Conservation (phyloP, 1,139 yeast species). For the Zygosaccharomyces pseudobailii region DNA sequence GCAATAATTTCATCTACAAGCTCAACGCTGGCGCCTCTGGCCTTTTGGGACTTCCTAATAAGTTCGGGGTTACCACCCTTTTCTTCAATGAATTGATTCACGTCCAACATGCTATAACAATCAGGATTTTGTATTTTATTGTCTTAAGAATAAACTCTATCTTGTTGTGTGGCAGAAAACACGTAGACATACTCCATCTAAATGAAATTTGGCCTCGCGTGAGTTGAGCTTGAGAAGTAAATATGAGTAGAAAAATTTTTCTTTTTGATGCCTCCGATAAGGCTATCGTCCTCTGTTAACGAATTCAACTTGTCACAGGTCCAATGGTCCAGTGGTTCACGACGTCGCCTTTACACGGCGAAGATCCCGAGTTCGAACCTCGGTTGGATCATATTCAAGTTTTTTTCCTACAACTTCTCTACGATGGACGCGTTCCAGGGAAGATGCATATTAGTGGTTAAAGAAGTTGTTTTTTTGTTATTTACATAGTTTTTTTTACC, state of each 20-base stretch:
- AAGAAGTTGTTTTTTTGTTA: too few species aligned
- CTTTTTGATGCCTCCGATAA: neutral
- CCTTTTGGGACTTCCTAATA: conserved; percentile 82
- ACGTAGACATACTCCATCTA: neutral
- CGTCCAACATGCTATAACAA: conserved; percentile 77
- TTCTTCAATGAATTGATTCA: conserved; percentile 84
- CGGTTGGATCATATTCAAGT: conserved; percentile 33
- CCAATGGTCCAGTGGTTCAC: conserved; percentile 38
- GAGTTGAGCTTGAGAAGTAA: too few species aligned
- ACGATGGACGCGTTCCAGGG: too few species aligned
- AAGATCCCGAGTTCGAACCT: conserved; percentile 39
- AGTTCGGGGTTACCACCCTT: conserved; percentile 94
- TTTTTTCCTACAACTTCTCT: neutral
- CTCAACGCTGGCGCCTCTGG: conserved; percentile 93
- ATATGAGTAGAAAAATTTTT: conserved; percentile 1
- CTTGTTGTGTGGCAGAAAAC: too few species aligned
- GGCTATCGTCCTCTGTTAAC: neutral
- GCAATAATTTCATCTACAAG: conserved; percentile 89
- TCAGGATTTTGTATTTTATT: neutral
- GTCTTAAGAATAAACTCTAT: neutral
- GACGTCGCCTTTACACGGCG: conserved; percentile 40
- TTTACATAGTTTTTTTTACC: too few species aligned
- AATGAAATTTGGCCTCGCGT: neutral
- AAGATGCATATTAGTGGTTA: too few species aligned
- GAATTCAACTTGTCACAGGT: conserved; percentile 18